phyloP scores from a whole-genome alignment of 176 grass and related monocot species.

The Rhipidocladum racemiflorum region DNA sequence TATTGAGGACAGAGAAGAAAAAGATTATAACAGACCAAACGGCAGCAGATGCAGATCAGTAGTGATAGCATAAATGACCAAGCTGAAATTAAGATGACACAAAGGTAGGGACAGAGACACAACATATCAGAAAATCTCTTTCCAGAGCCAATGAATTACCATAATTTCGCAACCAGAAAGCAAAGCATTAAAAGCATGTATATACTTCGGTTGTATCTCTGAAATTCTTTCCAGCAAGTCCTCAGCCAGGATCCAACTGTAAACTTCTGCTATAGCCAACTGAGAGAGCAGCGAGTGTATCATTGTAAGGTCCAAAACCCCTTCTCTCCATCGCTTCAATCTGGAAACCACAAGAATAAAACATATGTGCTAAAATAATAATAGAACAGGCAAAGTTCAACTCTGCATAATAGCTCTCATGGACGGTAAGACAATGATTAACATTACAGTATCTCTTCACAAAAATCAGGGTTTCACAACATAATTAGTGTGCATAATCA shows the following conservation, averaged over 20 bases:
- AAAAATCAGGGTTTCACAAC: constrained; percentile 13
- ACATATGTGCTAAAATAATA: constrained; percentile 6
- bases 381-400: constrained; percentile 20
- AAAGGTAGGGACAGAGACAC: constrained; percentile 1
- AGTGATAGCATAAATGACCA: not conserved
- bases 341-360: constrained; percentile 51
- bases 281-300: constrained; percentile 61
- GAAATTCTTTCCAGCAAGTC: constrained; percentile 59
- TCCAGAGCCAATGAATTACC: constrained; percentile 48
- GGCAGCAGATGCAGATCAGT: not conserved
- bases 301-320: constrained; percentile 44
- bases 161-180: constrained; percentile 62
- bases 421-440: not conserved
- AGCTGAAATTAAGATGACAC: constrained; percentile 14
- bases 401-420: not conserved
- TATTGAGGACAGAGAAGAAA: constrained; percentile 7
- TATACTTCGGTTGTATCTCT: constrained; percentile 47
- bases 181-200: constrained; percentile 54
- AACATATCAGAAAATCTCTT: constrained; percentile 28
- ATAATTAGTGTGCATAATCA: not conserved
- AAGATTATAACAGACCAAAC: constrained; percentile 4
- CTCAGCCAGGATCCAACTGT: constrained; percentile 76
- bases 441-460: not conserved
- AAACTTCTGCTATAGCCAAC: constrained; percentile 55
- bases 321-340: constrained; percentile 62